Base-by-base conservation (phyloP, 257 asterid genomes). In the Fraxinus americana region DNA sequence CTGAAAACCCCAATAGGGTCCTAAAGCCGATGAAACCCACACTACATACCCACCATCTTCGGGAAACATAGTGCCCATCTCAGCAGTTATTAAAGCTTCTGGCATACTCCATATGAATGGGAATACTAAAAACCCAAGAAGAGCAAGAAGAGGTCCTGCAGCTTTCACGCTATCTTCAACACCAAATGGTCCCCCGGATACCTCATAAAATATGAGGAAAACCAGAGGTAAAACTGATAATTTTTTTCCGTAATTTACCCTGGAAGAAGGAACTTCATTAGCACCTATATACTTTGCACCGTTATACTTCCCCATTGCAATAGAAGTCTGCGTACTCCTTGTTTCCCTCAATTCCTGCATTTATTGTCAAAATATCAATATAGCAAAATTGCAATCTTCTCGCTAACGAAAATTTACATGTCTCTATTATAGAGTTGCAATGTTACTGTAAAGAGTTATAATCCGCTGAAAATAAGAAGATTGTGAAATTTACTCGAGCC, bases 21-120 rank as follows among this genome's bases (percentile, higher is more conserved):
- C 96, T 67, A 91, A 73, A 69, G 96, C 94, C 7, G 96, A 85
- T 0, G 96, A 82, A 41, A 91, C 94, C 96, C 96, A 91, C 54
- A 89, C 92, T 4, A 91, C 96, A 61, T 91, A 91, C 13, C 96
- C 94, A 2, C 96, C 89, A 25, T 91, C 86, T 81, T 91, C 96
- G 0, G 96, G 96, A 73, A 89, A 91, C 96, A 91, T 91, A 1
- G 96, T 91, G 14, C 89, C 89, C 92, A 91, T 85, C 72, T 91
- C 96, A 1, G 96, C 94, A 0, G 96, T 91, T 35, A 91, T 85
- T 19, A 91, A 76, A 48, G 96, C 96, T 39, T 91, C 96, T 0
- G 96, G 96, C 16, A 91, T 80, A 79, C 96, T 91, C 96, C 96
- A 91, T 75, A 91, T 84, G 7, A 91, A 23, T 0, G 94, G 94